Base-by-base conservation (phyloP, 768 basidiomycete genomes). In the Lyophyllum shimeji region DNA sequence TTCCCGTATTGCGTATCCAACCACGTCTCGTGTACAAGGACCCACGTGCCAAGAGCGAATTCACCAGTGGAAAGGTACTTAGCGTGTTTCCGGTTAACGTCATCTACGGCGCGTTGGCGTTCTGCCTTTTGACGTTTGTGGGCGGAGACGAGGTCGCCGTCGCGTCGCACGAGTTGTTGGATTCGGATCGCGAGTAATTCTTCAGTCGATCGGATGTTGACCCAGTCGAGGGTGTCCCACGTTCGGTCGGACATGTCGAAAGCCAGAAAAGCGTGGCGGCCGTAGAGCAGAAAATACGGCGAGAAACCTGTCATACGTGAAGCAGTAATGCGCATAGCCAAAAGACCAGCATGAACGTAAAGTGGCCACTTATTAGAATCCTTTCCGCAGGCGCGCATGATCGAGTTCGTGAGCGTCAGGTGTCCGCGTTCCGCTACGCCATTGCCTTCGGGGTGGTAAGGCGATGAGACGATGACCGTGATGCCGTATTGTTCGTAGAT, bases 391-490 rank as follows among this genome's bases (percentile, higher is more conserved):
- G 53, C 42, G 29, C 64, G 65, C 45, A 64, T 37, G 0, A 71
- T 12, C 0, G 64, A 52, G 9, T 63, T 45, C 0, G 62, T 56
- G 0, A 69, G 58, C 1, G 63, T 65, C 25, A 62, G 62, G 40
- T 73, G 71, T 9, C 57, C 56, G 1, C 70, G 54, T 56, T 75
- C 74, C 0, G 67, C 60, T 3, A 65, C 56, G 0, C 63, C 69
- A 40, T 74, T 74, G 7, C 66, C 71, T 56, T 75, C 55, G 0
- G 71, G 68, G 49, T 74, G 63, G 43, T 73, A 73, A 0, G 68
- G 58, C 0, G 66, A 62, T 0, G 65, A 71, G 5, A 67, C n/a
- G 9, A 74, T 65, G 8, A 70, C 63, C 0, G 40, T 50, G 27
- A 72, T 63, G 2, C 60, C 53, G 45, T 71, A 72, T 11, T 63